Evolutionary conservation across 169 alveolate species (phyloP).

Genomic region (Plasmodium falciparum): DNA sequence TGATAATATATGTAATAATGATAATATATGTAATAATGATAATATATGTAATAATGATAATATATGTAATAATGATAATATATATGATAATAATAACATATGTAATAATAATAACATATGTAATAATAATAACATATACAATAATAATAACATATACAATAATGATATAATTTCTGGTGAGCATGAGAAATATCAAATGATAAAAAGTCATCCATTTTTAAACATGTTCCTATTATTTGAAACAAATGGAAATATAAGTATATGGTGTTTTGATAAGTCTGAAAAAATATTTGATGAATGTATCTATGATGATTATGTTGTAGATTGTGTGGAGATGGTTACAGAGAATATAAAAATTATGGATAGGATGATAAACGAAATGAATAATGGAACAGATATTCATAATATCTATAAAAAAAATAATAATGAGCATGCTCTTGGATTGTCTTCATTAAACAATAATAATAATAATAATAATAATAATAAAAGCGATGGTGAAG

Average conservation of each 20-base stretch:
- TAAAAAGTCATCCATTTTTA: conserved; percentile 39
- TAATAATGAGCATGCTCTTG: background rate
- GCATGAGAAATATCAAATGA: conserved; percentile 20
- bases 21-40: too few species aligned
- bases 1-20: too few species aligned
- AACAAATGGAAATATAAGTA: conserved; percentile 12
- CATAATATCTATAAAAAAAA: conserved; percentile 7
- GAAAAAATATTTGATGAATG: conserved; percentile 27
- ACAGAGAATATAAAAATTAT: too few species aligned
- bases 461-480: background rate
- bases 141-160: too few species aligned
- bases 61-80: background rate
- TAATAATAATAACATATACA: too few species aligned
- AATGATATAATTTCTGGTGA: background rate
- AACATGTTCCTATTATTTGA: conserved; percentile 34
- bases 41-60: background rate
- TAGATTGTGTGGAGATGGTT: conserved; percentile 18
- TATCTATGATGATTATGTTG: conserved; percentile 24
- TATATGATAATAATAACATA: background rate
- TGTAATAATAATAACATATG: too few species aligned
- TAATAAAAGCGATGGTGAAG: background rate
- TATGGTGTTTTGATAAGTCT: conserved; percentile 41
- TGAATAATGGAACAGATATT: background rate
- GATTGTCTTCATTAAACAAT: too few species aligned
- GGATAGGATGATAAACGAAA: background rate